Evolutionary conservation across 208 protist species (phyloP).

Genomic region (Trypanosoma boissoni): DNA sequence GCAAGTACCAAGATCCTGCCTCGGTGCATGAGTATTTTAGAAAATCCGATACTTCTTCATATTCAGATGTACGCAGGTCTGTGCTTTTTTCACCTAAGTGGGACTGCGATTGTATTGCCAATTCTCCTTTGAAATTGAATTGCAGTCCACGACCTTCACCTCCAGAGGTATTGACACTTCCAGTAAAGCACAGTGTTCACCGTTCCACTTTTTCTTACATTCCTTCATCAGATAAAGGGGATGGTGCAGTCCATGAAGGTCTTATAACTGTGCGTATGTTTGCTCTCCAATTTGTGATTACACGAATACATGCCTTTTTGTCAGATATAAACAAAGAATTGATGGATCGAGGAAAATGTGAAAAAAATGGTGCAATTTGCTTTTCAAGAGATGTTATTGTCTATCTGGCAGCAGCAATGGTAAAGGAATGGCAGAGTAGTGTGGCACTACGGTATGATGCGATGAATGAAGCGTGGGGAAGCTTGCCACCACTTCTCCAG

Average conservation of each 20-base stretch:
- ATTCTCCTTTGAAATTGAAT: too few species aligned
- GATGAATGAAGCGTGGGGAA: slow-evolving; percentile 9
- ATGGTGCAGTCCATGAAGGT: not conserved
- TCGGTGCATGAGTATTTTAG: too few species aligned
- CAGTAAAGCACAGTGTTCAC: too few species aligned
- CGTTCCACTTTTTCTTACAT: too few species aligned
- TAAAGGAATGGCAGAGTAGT: slow-evolving; percentile 12
- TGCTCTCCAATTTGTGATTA: not conserved
- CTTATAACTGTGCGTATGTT: not conserved
- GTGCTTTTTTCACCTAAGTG: too few species aligned
- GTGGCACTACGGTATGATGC: not conserved
- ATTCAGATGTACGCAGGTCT: too few species aligned
- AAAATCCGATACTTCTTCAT: too few species aligned
- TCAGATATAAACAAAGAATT: not conserved
- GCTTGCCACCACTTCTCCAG: slow-evolving; percentile 5
- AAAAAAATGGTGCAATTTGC: not conserved
- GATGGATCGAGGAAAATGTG: not conserved
- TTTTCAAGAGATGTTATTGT: slow-evolving; percentile 1
- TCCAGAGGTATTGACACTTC: too few species aligned
- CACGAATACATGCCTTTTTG: not conserved
- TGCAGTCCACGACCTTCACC: too few species aligned
- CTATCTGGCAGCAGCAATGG: slow-evolving; percentile 19
- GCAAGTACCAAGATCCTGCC: too few species aligned
- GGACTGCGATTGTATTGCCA: too few species aligned
- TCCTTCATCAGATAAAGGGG: too few species aligned